Evolutionary conservation across 2,329 filamentous ascomycete genomes (phyloP), one percentile per base, ranked within the genome.

Genomic region (Chaetomium strumarium): DNA sequence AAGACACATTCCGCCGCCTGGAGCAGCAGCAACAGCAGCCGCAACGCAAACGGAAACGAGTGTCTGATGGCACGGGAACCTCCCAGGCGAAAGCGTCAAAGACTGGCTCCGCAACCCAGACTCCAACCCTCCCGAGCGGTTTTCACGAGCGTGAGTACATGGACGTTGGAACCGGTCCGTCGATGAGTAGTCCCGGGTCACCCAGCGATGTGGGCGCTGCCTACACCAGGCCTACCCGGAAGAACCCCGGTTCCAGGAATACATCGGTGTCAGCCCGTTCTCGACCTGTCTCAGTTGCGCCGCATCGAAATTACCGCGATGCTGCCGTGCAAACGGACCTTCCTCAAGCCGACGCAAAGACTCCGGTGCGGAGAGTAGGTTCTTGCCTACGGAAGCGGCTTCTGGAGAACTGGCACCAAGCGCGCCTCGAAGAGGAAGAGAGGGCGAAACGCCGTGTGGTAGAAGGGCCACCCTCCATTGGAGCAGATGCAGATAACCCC

Each of bases 1-100:
- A 86, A 58, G 80, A 84, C 54, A 74, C 79, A 2, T 80, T 86
- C 64, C 75, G 80, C 51, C 80, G 75, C 19, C 81, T 83, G 76
- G 81, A 81, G 60, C 78, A 78, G 62, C 77, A 80, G 52, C 64
- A 60, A 16, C 58, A 59, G 20, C 60, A 59, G 14, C 59, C 78
- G 1, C 72, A 73, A 0, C 74, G 76, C 30, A 85, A 85, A 66
- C 83, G 84, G 70, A 85, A 85, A 64, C 75, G 81, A 8, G 67
- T 71, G 2, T 84, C 81, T 0, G 81, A 84, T 58, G 79, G 79
- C 5, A 72, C 70, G 3, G 61, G 58, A 1, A 58, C 55, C 10
- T 63, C 64, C 33, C 68, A 58, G 24, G 36, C 62, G 0, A 70
- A 67, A 42, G 49, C 59, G 0, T 66, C 63, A 16, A 64, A 60